Evolutionary conservation across 2,329 filamentous ascomycete species (phyloP), one percentile per base, ranked within the genome.

Genomic region (Scytalidium sp.): DNA sequence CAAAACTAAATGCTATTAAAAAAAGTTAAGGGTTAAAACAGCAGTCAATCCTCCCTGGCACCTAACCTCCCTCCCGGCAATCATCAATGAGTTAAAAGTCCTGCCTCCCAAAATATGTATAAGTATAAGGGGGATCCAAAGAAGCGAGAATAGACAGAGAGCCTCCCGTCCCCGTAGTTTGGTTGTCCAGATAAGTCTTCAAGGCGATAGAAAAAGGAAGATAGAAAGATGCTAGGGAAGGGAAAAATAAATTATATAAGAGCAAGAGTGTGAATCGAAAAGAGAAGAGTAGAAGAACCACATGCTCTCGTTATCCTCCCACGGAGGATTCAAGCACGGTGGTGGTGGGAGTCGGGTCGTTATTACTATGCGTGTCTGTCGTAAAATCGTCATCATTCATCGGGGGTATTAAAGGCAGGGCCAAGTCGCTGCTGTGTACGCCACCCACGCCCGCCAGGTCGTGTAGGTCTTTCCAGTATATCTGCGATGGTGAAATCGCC

Each of bases 351-450:
- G 19, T 40, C 19, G 19, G n/a, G 19, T 40, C 19, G 19, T 11
- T 40, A 19, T 36, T n/a, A 36, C 17, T 40, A 45, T 49, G 39
- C 47, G 47, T 60, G 23, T 51, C 52, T 54, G 58, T 62, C 57
- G 56, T 64, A 41, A 64, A 61, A 48, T 58, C 58, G 54, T 56
- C 51, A 36, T 53, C 53, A 32, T 61, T 56, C 45, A 46, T 50
- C 19, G 47, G 45, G 45, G 50, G 56, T 47, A 53, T 52, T 11
- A 50, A 50, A 50, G 19, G 50, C 44, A 29, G 41, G 41, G 10
- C 20, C 47, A 48, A 36, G 32, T 36, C 32, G 11, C 5, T 36
- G 5, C 15, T 36, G 32, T 59, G 43, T 42, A 45, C 54, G 41
- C 49, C 52, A 23, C 60, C 60, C 46, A 63, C 53, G 43, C 59